Evolutionary conservation across 352 stramenopile species (phyloP).

Genomic region (Globisporangium barbulae): DNA sequence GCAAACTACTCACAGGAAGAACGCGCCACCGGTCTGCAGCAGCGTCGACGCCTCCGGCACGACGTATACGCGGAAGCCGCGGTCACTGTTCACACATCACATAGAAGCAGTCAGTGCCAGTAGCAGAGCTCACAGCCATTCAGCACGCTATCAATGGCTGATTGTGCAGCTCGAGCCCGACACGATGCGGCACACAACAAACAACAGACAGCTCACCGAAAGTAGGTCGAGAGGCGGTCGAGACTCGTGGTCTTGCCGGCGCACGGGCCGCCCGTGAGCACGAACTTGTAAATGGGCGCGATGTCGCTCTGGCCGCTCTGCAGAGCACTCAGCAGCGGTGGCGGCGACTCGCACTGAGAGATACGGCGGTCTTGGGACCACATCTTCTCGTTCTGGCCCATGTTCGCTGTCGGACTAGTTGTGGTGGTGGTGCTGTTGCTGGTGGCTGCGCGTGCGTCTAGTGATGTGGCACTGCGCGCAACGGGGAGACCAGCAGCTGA

Average conservation of each 20-base stretch:
- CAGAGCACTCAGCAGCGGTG: constrained; percentile 63
- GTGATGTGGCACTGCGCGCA: neutral
- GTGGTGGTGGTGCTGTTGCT: neutral
- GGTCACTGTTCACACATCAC: constrained; percentile 43
- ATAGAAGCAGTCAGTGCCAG: constrained; percentile 2
- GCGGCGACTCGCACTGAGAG: constrained; percentile 34
- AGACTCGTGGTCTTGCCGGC: constrained; percentile 95
- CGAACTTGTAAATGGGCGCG: constrained; percentile 90
- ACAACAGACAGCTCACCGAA: constrained; percentile 29
- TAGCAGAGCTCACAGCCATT: neutral
- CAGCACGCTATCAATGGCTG: neutral
- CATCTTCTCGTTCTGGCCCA: constrained; percentile 34
- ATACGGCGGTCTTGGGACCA: constrained; percentile 55
- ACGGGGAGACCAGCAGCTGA: constrained; percentile 1
- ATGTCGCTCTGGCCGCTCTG: constrained; percentile 66
- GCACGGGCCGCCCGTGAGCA: constrained; percentile 93
- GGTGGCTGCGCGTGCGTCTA: neutral
- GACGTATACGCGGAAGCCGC: constrained; percentile 93
- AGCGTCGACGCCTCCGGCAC: constrained; percentile 95
- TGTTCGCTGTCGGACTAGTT: constrained; percentile 9
- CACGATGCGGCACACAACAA: neutral
- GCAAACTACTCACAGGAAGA: constrained; percentile 61
- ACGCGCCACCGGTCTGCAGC: constrained; percentile 91
- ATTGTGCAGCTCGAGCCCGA: neutral
- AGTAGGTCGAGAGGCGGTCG: constrained; percentile 89